Percentiles rank a stretch among this genome's conserved stretches.
phyloP scores from a whole-genome alignment of 2,329 filamentous ascomycete genomes.

The Nigrospora osmanthi region DNA sequence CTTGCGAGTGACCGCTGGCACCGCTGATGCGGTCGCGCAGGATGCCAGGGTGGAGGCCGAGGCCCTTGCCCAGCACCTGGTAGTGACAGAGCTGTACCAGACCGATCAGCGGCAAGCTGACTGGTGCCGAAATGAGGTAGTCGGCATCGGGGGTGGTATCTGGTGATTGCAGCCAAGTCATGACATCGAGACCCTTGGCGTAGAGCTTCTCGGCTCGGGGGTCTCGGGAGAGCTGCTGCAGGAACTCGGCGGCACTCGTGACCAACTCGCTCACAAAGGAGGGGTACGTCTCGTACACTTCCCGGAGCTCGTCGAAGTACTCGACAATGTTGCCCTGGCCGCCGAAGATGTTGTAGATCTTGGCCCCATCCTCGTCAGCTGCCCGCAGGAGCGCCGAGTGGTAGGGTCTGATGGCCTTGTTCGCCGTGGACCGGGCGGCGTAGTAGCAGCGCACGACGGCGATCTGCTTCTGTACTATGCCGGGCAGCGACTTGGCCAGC shows the following conservation, averaged over 20 bases:
- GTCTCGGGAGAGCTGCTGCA: slow-evolving; percentile 79
- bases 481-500: slow-evolving; percentile 74
- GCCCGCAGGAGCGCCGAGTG: slow-evolving; percentile 90
- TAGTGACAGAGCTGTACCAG: slow-evolving; percentile 95
- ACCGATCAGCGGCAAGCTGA: slow-evolving; percentile 93
- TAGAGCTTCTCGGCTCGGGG: slow-evolving; percentile 90
- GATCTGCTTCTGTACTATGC: slow-evolving; percentile 89
- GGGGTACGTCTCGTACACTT: slow-evolving; percentile 85
- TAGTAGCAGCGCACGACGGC: slow-evolving; percentile 89
- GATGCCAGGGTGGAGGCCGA: slow-evolving; percentile 84
- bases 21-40: slow-evolving; percentile 79
- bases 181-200: slow-evolving; percentile 90
- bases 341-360: slow-evolving; percentile 89
- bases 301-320: slow-evolving; percentile 95
- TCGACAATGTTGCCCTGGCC: slow-evolving; percentile 99
- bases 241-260: slow-evolving; percentile 69
- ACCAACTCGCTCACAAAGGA: slow-evolving; percentile 86
- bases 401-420: slow-evolving; percentile 82
- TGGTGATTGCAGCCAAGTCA: slow-evolving; percentile 84
- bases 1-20: slow-evolving; percentile 93
- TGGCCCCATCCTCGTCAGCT: slow-evolving; percentile 73
- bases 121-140: slow-evolving; percentile 88
- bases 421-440: slow-evolving; percentile 73
- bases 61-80: slow-evolving; percentile 83
- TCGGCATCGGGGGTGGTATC: slow-evolving; percentile 90